Percentiles rank a stretch among this genome's conserved stretches.
Evolutionary conservation across 1,284 basidiomycete species (phyloP).

Genomic region (Coniophora puteana): DNA sequence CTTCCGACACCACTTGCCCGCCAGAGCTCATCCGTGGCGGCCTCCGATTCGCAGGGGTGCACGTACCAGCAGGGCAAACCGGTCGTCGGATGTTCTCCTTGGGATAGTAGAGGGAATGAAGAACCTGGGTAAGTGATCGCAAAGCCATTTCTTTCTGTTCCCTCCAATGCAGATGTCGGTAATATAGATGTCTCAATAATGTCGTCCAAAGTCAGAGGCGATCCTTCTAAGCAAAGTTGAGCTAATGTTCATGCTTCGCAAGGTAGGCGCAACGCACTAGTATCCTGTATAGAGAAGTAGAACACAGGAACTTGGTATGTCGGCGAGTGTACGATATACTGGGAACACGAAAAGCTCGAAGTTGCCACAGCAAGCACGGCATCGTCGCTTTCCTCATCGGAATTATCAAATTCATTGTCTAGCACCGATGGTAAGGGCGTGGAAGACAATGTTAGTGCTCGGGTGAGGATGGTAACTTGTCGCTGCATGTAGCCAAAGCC

Average conservation of each 20-base stretch:
- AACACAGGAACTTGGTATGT: constrained; percentile 77
- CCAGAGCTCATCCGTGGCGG: constrained; percentile 64
- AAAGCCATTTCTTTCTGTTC: constrained; percentile 44
- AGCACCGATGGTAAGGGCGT: no score
- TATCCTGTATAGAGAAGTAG: constrained; percentile 68
- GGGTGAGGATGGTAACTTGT: constrained; percentile 15
- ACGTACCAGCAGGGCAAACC: constrained; percentile 76
- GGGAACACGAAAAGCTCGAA: constrained; percentile 40
- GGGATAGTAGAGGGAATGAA: constrained; percentile 71
- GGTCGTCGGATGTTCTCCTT: constrained; percentile 77
- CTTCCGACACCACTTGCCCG: constrained; percentile 33
- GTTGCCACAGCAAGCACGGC: constrained; percentile 28
- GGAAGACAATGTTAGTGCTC: no score
- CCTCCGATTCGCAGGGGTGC: constrained; percentile 75
- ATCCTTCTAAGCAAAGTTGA: constrained; percentile 47
- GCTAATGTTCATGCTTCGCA: constrained; percentile 4
- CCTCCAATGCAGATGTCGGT: constrained; percentile 41
- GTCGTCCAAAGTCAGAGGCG: constrained; percentile 51
- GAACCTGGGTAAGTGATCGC: constrained; percentile 46
- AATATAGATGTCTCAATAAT: constrained; percentile 60
- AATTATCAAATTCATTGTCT: constrained; percentile 10
- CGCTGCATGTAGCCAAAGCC: constrained; percentile 49
- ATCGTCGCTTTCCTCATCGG: constrained; percentile 30
- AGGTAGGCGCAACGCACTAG: constrained; percentile 45
- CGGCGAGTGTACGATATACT: constrained; percentile 69